phyloP scores from a whole-genome alignment of 306 rosid species.

The Pterocarpus santalinus region DNA sequence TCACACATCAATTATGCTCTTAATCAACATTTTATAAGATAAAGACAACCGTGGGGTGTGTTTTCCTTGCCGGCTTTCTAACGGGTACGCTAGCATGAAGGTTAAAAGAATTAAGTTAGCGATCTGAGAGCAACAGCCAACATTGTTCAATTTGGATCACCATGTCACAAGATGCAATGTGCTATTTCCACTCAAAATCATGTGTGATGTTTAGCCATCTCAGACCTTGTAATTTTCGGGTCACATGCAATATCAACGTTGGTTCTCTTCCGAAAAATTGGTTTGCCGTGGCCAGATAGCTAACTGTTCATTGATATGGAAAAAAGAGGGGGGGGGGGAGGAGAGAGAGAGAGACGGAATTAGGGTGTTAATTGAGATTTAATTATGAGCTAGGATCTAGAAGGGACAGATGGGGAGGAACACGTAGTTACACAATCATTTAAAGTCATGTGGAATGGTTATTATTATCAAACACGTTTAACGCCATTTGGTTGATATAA shows the following conservation, averaged over 20 bases:
- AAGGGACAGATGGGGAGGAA: constrained; percentile 37
- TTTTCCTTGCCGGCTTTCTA: constrained; percentile 9
- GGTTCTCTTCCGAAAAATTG: constrained; percentile 7
- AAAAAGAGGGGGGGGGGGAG: not conserved
- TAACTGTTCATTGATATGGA: constrained; percentile 12
- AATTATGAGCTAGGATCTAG: constrained; percentile 9
- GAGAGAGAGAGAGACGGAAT: not conserved
- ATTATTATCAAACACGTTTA: constrained; percentile 39
- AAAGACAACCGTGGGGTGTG: not conserved
- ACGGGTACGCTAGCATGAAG: not conserved
- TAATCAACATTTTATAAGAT: not conserved
- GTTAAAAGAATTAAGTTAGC: constrained; percentile 6
- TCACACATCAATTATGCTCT: constrained; percentile 36
- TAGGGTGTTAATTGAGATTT: constrained; percentile 28
- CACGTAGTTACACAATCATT: constrained; percentile 49
- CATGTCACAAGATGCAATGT: constrained; percentile 23
- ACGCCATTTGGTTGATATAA: constrained; percentile 39
- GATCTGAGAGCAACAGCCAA: not conserved
- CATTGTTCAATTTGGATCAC: not conserved
- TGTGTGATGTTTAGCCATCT: constrained; percentile 42
- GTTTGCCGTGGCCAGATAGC: not conserved
- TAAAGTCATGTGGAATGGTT: constrained; percentile 46
- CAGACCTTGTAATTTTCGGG: constrained; percentile 21
- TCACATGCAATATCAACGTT: constrained; percentile 17
- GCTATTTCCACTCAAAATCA: constrained; percentile 33